These are phyloP conservation scores for Teratosphaeria nubilosa DNA, from an alignment of 2,329 filamentous ascomycete genomes.

Conservation along the genomic window DNA sequence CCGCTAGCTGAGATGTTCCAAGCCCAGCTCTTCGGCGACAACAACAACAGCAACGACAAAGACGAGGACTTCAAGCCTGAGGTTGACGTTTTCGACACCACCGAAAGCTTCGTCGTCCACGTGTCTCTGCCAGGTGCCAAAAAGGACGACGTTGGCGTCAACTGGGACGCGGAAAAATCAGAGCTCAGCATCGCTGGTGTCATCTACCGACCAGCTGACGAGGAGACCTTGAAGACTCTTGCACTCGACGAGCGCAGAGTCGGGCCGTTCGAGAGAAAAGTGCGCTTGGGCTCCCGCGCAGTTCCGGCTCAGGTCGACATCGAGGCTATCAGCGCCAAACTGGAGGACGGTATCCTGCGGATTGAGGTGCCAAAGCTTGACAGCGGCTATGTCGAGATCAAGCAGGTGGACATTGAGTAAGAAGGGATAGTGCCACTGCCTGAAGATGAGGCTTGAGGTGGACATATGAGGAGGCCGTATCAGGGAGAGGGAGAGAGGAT, in stretches of 20 bases:
- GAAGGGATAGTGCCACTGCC: neutral
- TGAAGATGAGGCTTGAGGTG: neutral
- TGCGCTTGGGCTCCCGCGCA: conserved; percentile 48
- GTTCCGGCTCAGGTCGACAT: conserved; percentile 55
- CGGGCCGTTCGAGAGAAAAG: conserved; percentile 62
- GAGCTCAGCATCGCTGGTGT: conserved; percentile 61
- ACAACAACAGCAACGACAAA: conserved; percentile 30
- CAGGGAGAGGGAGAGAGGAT: neutral
- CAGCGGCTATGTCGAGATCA: conserved; percentile 49
- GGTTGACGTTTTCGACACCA: conserved; percentile 66
- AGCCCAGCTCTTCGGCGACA: conserved; percentile 28
- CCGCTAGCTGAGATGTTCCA: conserved; percentile 25
- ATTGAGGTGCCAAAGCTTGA: conserved; percentile 69
- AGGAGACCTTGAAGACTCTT: conserved; percentile 59
- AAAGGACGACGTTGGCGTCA: conserved; percentile 67
- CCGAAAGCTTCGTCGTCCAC: conserved; percentile 57
- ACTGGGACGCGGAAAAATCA: conserved; percentile 61
- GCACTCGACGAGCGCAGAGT: conserved; percentile 57
- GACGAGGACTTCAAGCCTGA: conserved; percentile 49
- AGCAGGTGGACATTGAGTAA: conserved; percentile 38
- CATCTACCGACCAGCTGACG: conserved; percentile 58
- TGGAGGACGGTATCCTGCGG: conserved; percentile 68
- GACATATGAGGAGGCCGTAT: neutral
- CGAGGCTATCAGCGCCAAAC: conserved; percentile 58
- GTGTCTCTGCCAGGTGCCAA: conserved; percentile 65